A percentile compares a stretch with the other conserved stretches of the same genome.
Conservation (phyloP, 345 rosid genomes). For the Lenwebbia sp. region DNA sequence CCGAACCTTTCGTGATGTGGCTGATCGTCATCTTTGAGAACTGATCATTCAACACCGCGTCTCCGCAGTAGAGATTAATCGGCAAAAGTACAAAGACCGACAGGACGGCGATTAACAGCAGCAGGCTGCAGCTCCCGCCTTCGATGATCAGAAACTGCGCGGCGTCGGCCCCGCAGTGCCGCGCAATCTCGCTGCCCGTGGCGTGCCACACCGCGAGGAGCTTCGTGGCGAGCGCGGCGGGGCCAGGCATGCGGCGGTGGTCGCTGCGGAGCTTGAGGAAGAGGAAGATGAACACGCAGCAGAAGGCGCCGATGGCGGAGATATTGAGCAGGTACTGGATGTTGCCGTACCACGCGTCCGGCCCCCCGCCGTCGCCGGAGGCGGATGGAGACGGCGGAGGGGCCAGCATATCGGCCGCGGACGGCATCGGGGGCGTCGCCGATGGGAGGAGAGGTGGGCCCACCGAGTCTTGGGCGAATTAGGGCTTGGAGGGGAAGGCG, state of each 20-base stretch:
- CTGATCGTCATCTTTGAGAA: constrained; percentile 81
- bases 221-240: constrained; percentile 56
- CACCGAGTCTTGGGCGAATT: neutral
- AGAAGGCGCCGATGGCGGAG: constrained; percentile 68
- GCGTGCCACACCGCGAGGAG: constrained; percentile 98
- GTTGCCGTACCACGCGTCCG: constrained; percentile 75
- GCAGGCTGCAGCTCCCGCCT: constrained; percentile 74
- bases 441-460: neutral
- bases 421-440: neutral
- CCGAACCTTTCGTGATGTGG: constrained; percentile 76
- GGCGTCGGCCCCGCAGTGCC: constrained; percentile 94
- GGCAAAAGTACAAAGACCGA: constrained; percentile 70
- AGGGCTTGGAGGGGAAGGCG: neutral
- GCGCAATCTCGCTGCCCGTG: constrained; percentile 72
- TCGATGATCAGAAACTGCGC: constrained; percentile 86
- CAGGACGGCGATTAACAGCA: constrained; percentile 35
- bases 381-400: constrained; percentile 34
- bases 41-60: constrained; percentile 61
- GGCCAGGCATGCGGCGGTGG: constrained; percentile 84
- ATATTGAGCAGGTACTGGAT: constrained; percentile 90
- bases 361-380: constrained; percentile 16
- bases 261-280: constrained; percentile 94
- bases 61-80: constrained; percentile 69
- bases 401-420: constrained; percentile 7
- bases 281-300: constrained; percentile 77